Conservation (phyloP, 441 rosid species). For the Francoa sonchifolia region DNA sequence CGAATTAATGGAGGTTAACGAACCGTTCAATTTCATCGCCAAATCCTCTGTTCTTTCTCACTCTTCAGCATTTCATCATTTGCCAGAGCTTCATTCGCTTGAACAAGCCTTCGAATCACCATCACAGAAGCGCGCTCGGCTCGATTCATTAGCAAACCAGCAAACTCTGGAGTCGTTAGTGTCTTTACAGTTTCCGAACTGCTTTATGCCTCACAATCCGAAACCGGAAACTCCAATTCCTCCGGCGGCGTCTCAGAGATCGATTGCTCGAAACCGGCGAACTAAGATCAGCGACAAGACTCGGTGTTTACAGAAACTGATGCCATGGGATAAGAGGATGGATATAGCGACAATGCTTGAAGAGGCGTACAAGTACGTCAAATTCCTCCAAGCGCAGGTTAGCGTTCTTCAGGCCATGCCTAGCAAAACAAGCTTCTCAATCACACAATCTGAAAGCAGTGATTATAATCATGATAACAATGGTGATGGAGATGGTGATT, state of each 20-base stretch:
- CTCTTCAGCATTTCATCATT: not conserved
- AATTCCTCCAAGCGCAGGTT: conserved; percentile 38
- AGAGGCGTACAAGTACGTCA: conserved; percentile 39
- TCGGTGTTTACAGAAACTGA: conserved; percentile 31
- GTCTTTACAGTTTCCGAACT: no score
- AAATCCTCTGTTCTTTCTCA: not conserved
- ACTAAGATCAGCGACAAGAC: conserved; percentile 28
- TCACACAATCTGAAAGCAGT: no score
- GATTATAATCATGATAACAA: not conserved
- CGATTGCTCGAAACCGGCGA: conserved; percentile 9
- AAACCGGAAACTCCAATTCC: not conserved
- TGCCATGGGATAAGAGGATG: conserved; percentile 44
- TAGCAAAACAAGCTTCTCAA: conserved; percentile 12
- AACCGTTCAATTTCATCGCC: conserved; percentile 13
- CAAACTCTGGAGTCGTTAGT: conserved; percentile 6
- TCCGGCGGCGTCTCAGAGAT: not conserved
- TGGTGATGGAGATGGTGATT: not conserved
- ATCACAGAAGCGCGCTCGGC: conserved; percentile 10
- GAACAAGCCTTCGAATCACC: conserved; percentile 8
- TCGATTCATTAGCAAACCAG: conserved; percentile 6
- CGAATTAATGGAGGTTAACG: not conserved
- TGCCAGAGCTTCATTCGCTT: conserved; percentile 18
- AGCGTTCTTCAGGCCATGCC: conserved; percentile 39
- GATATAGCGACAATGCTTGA: conserved; percentile 28
- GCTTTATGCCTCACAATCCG: not conserved